Conservation (phyloP, 176 grass and related monocot species). For the Aegilops speltoides region DNA sequence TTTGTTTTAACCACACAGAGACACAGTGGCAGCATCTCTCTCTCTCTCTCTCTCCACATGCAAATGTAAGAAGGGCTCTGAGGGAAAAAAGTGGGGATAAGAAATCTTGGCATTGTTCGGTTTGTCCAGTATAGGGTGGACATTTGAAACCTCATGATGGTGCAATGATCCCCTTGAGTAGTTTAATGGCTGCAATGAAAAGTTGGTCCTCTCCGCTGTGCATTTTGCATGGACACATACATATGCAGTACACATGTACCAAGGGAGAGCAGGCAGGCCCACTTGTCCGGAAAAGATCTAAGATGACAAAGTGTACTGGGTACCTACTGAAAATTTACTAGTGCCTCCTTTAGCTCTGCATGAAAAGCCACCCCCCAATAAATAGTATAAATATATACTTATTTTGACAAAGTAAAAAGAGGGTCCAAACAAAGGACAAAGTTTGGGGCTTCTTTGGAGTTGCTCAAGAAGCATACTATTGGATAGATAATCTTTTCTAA, state of each 20-base stretch:
- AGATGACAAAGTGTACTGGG: constrained; percentile 21
- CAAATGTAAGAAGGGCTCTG: constrained; percentile 17
- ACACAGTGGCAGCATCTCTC: background rate
- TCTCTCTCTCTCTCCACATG: background rate
- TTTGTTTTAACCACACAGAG: background rate
- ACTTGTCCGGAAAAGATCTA: constrained; percentile 25
- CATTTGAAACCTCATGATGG: constrained; percentile 56
- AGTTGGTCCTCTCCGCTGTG: background rate
- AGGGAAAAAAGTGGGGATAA: constrained; percentile 24
- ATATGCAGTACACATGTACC: background rate
- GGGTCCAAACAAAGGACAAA: constrained; percentile 31
- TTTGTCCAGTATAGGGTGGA: constrained; percentile 40
- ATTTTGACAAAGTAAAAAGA: background rate
- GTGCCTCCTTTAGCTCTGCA: background rate
- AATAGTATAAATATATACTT: background rate
- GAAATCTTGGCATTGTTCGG: constrained; percentile 51
- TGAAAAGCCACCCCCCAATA: background rate
- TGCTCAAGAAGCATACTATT: background rate
- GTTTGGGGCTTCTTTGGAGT: constrained; percentile 12
- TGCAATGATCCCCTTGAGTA: constrained; percentile 55
- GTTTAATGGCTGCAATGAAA: constrained; percentile 41
- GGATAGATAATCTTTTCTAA: background rate
- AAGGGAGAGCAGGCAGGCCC: constrained; percentile 20
- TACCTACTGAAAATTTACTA: constrained; percentile 2
- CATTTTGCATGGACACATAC: constrained; percentile 17